phyloP scores from a whole-genome alignment of 2,329 filamentous ascomycete species.

The Apiospora pterosperma region DNA sequence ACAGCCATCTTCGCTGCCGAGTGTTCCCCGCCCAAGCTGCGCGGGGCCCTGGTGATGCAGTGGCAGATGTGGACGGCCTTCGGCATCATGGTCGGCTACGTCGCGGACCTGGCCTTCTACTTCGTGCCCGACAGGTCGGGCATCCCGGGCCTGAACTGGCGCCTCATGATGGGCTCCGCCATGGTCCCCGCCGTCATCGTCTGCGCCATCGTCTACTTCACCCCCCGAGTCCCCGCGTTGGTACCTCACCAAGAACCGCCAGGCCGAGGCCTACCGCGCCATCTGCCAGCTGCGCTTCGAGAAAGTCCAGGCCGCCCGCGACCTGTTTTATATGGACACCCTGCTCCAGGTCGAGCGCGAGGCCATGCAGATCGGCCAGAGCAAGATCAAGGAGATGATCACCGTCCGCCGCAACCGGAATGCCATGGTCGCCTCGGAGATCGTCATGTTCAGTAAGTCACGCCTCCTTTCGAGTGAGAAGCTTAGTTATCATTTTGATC shows the following conservation, averaged over 20 bases:
- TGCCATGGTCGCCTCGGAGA: constrained; percentile 55
- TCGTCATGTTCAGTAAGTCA: constrained; percentile 56
- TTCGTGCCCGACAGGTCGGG: constrained; percentile 46
- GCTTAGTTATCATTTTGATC: too few relatives aligned
- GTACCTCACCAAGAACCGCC: constrained; percentile 45
- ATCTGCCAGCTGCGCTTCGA: constrained; percentile 45
- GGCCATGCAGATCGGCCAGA: constrained; percentile 44
- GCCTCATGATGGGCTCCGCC: constrained; percentile 66
- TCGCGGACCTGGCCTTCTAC: constrained; percentile 60
- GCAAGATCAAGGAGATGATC: constrained; percentile 53
- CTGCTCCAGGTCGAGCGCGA: constrained; percentile 55
- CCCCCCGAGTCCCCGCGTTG: constrained; percentile 21
- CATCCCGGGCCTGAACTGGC: constrained; percentile 60
- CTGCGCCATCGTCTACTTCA: constrained; percentile 47
- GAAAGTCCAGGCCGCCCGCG: constrained; percentile 52
- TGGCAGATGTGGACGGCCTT: constrained; percentile 60
- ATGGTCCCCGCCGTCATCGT: constrained; percentile 59
- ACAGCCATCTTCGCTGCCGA: constrained; percentile 66
- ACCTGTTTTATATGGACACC: constrained; percentile 54
- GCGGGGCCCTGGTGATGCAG: constrained; percentile 70
- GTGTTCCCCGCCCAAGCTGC: constrained; percentile 58
- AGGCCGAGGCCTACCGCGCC: constrained; percentile 43
- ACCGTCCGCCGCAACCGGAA: constrained; percentile 60
- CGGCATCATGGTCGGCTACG: constrained; percentile 56
- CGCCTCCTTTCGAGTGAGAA: too few relatives aligned